These are phyloP conservation scores for Sphaerulina vaccinii DNA, from an alignment of 2,329 filamentous ascomycete genomes.

Conservation along the genomic window DNA sequence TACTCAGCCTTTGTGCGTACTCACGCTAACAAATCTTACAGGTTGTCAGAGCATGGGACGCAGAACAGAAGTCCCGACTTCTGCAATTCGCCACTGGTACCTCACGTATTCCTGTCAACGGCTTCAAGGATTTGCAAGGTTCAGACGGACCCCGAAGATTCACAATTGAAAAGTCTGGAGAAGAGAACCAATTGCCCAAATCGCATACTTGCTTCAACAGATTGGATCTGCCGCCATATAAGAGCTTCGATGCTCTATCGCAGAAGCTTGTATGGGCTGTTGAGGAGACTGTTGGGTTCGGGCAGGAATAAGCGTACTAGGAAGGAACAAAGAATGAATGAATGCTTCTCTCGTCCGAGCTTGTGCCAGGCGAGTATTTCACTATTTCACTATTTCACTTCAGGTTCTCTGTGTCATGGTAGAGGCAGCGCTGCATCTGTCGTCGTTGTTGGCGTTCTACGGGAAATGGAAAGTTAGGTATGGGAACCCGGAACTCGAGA, in stretches of 20 bases:
- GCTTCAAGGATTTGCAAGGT: slow-evolving; percentile 97
- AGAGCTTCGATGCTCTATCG: slow-evolving; percentile 78
- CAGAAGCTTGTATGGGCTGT: slow-evolving; percentile 94
- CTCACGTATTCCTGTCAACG: slow-evolving; percentile 96
- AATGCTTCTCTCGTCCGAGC: too few relatives aligned
- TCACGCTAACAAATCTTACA: slow-evolving; percentile 29
- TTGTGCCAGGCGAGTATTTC: too few relatives aligned
- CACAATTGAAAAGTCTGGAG: slow-evolving; percentile 96
- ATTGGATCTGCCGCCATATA: slow-evolving; percentile 90
- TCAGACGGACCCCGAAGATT: slow-evolving; percentile 93
- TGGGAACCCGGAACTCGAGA: too few relatives aligned
- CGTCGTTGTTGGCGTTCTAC: too few relatives aligned
- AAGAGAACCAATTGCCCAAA: slow-evolving; percentile 86
- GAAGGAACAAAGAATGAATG: too few relatives aligned
- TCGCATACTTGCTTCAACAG: slow-evolving; percentile 99
- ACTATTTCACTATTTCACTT: too few relatives aligned
- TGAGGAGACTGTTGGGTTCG: slow-evolving; percentile 98
- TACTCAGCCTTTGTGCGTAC: background rate
- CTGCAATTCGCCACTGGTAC: slow-evolving; percentile 97
- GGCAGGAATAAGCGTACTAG: slow-evolving; percentile 85
- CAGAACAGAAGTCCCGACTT: slow-evolving; percentile 94
- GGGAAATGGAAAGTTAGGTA: too few relatives aligned
- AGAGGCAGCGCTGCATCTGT: too few relatives aligned
- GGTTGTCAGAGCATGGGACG: slow-evolving; percentile 92
- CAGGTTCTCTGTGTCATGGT: too few relatives aligned